Evolutionary conservation across 306 rosid species (phyloP).

Genomic region (Inga leiocalycina): DNA sequence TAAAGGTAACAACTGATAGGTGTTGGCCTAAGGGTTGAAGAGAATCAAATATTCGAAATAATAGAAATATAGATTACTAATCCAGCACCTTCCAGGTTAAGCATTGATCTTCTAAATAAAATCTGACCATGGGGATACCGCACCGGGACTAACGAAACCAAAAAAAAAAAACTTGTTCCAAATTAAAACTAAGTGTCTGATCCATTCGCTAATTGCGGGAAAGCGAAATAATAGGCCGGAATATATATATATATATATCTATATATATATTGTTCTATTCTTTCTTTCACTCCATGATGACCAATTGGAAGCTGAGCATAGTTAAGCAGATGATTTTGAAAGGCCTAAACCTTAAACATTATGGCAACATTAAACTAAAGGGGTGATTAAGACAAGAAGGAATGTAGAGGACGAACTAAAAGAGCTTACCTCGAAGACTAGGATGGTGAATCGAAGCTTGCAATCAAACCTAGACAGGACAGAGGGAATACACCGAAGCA

Average conservation of each 20-base stretch:
- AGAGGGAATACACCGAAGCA: slow-evolving; percentile 57
- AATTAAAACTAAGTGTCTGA: neutral
- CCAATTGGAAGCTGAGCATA: slow-evolving; percentile 26
- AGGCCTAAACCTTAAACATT: slow-evolving; percentile 38
- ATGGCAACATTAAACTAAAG: slow-evolving; percentile 21
- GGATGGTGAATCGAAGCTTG: slow-evolving; percentile 52
- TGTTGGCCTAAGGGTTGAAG: neutral
- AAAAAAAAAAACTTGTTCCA: neutral
- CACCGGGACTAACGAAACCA: neutral
- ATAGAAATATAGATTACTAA: neutral
- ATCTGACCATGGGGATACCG: slow-evolving; percentile 1
- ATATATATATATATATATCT: neutral
- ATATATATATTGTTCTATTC: neutral
- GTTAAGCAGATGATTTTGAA: slow-evolving; percentile 12
- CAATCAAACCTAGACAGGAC: slow-evolving; percentile 47
- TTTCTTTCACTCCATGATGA: slow-evolving; percentile 20
- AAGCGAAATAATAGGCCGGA: slow-evolving; percentile 9
- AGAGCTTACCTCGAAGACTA: slow-evolving; percentile 69
- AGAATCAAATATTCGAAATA: slow-evolving; percentile 18
- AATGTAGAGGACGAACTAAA: neutral
- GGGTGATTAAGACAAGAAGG: neutral
- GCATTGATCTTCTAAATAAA: slow-evolving; percentile 9
- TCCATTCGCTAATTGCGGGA: slow-evolving; percentile 8
- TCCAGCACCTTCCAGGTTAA: slow-evolving; percentile 27
- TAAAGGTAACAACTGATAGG: neutral